Conservation (phyloP, 2,329 filamentous ascomycete genomes). For the Colletotrichum ledebouriae region DNA sequence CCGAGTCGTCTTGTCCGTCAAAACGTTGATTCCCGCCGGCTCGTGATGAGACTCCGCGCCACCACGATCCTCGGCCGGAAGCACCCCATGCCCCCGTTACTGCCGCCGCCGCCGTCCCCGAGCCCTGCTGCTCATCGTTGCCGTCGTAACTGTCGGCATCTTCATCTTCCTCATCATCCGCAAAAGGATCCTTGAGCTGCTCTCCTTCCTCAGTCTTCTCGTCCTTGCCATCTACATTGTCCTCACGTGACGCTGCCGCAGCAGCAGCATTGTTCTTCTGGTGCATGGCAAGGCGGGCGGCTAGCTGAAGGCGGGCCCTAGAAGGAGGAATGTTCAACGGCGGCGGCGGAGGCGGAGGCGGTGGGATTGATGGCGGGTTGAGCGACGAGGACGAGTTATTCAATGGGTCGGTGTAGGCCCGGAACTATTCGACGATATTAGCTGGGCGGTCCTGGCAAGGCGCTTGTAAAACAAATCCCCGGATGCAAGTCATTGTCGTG, state of each 20-base stretch:
- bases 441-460: slow-evolving; percentile 21
- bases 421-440: slow-evolving; percentile 62
- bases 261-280: slow-evolving; percentile 71
- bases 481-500: slow-evolving; percentile 36
- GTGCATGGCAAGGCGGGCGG: slow-evolving; percentile 84
- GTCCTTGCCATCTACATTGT: slow-evolving; percentile 56
- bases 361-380: slow-evolving; percentile 70
- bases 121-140: slow-evolving; percentile 53
- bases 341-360: slow-evolving; percentile 76
- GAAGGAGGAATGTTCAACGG: slow-evolving; percentile 89
- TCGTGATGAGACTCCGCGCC: slow-evolving; percentile 58
- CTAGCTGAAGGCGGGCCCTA: slow-evolving; percentile 88
- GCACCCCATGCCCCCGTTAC: slow-evolving; percentile 48
- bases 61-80: slow-evolving; percentile 60
- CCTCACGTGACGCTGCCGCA: slow-evolving; percentile 57
- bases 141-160: slow-evolving; percentile 66
- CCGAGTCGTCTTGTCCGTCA: slow-evolving; percentile 61
- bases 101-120: slow-evolving; percentile 38
- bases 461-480: slow-evolving; percentile 15
- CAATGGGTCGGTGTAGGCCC: slow-evolving; percentile 69
- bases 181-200: slow-evolving; percentile 65
- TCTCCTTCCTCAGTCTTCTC: slow-evolving; percentile 45
- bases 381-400: slow-evolving; percentile 62
- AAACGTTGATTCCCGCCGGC: slow-evolving; percentile 50
- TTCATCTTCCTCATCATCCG: slow-evolving; percentile 66